Conservation (phyloP, 2,329 filamentous ascomycete genomes). For the Aphanoascus verrucosus region DNA sequence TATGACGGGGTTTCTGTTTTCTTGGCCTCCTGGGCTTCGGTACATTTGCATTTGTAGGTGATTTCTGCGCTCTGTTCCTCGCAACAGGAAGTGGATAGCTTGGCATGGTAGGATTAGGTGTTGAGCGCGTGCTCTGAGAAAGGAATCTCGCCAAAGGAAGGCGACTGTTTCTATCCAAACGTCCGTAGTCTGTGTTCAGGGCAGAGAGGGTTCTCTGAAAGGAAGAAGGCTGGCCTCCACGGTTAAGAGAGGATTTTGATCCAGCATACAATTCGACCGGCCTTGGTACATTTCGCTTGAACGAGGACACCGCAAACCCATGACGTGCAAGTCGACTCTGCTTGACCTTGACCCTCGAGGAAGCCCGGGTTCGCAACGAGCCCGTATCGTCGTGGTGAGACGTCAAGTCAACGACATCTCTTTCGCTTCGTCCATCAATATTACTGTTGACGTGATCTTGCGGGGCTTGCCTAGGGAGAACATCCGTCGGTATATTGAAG, state of each 20-base stretch:
- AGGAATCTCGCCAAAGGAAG: slow-evolving; percentile 31
- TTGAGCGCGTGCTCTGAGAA: slow-evolving; percentile 13
- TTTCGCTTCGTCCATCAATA: background rate
- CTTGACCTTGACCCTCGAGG: background rate
- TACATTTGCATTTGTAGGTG: slow-evolving; percentile 11
- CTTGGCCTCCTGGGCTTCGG: slow-evolving; percentile 9
- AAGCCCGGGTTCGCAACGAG: background rate
- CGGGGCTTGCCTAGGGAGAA: background rate
- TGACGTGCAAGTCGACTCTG: slow-evolving; percentile 26
- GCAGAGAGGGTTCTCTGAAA: slow-evolving; percentile 28
- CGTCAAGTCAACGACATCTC: background rate
- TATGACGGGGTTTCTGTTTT: slow-evolving; percentile 35
- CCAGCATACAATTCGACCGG: slow-evolving; percentile 27
- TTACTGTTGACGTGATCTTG: background rate
- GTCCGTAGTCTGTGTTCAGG: slow-evolving; percentile 25
- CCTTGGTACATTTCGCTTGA: slow-evolving; percentile 27
- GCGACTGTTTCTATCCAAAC: slow-evolving; percentile 17
- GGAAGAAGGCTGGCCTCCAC: slow-evolving; percentile 16
- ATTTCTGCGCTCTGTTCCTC: background rate
- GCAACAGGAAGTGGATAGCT: background rate
- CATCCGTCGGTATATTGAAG: background rate
- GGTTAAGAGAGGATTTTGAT: slow-evolving; percentile 15
- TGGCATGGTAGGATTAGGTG: background rate
- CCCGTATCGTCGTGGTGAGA: background rate
- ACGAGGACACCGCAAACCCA: slow-evolving; percentile 28